Conservation (phyloP, 768 basidiomycete genomes). For the Mycena epipterygia region DNA sequence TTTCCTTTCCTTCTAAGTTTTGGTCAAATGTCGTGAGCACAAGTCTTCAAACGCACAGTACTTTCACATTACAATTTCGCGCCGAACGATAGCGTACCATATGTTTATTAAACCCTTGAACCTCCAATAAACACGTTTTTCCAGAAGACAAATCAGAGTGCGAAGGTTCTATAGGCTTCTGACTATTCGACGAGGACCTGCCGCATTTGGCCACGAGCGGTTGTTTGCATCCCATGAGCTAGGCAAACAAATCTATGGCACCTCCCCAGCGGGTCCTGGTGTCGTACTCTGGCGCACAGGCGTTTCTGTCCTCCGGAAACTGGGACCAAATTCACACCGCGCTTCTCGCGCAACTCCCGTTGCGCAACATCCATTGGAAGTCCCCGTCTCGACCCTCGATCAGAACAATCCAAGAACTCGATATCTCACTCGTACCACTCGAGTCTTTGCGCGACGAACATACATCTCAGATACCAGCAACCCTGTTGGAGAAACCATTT, state of each 20-base stretch:
- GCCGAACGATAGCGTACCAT: too few relatives aligned
- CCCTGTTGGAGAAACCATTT: slow-evolving; percentile 88
- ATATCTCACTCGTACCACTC: slow-evolving; percentile 78
- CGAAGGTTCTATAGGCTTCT: too few relatives aligned
- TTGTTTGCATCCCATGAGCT: neutral
- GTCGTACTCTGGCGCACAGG: slow-evolving; percentile 75
- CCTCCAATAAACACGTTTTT: too few relatives aligned
- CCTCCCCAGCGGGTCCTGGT: slow-evolving; percentile 67
- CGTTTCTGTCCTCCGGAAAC: slow-evolving; percentile 76
- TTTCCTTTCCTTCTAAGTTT: too few relatives aligned
- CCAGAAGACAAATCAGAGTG: too few relatives aligned
- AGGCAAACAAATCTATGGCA: slow-evolving; percentile 24
- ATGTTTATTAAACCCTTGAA: too few relatives aligned
- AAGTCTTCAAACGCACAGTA: too few relatives aligned
- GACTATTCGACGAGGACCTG: neutral
- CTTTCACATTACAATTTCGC: too few relatives aligned
- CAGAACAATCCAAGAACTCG: slow-evolving; percentile 91
- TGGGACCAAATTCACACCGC: slow-evolving; percentile 80
- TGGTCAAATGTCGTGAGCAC: too few relatives aligned
- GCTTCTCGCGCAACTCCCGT: slow-evolving; percentile 80
- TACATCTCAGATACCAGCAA: slow-evolving; percentile 80
- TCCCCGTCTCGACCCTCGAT: slow-evolving; percentile 76
- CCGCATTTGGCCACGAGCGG: neutral
- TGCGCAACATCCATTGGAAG: slow-evolving; percentile 96
- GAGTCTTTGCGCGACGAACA: slow-evolving; percentile 80